Base-by-base conservation (phyloP, 805 yeast genomes). In the Priceomyces medius region DNA sequence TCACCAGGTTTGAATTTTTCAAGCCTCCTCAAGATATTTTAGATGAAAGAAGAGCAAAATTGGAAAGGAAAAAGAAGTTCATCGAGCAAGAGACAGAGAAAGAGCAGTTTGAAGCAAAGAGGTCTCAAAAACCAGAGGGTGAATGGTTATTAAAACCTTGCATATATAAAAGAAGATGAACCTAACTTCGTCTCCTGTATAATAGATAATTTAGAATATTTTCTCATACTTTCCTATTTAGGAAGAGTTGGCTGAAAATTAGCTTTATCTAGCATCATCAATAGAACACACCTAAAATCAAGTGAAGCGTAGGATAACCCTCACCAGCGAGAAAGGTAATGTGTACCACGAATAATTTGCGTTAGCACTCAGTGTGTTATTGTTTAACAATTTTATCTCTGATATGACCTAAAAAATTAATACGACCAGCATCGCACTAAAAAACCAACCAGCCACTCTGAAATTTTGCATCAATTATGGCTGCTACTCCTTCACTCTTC, bases 71-170 rank as follows among this genome's bases (percentile, higher is more conserved):
- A 55, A 74, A 74, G 54, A 79, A 77, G 56, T 88, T 88, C 49
- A 75, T 86, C 35, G 96, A 88, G 54, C 74, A 73, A 23, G 88
- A 83, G 41, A 66, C 76, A 17, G 83, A 80, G 41, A 78, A 77
- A 49, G 85, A 83, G 47, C 69, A 76, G 42, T 66, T 85, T 23
- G 80, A 79, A 43, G 52, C 56, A 36, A 83, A 75, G 55, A 74
- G 91, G 54, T 54, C 59, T 8, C 63, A 68, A 43, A 56, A 53
- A 2, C 82, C 91, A 0, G 96, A 88, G 55, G 95, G 95, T 7
- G 77, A 83, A 54, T 88, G 96, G 95, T 67, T 91, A 44, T 72
- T 93, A 50, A 93, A 91, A 61, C 99, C 99, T 2, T 93, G 99
- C 67, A 87, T 93, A 45, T 93, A 93, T 64, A 93, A 93, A 61